Conservation (phyloP, 1,139 yeast genomes). For the Kodamaea derodonti region DNA sequence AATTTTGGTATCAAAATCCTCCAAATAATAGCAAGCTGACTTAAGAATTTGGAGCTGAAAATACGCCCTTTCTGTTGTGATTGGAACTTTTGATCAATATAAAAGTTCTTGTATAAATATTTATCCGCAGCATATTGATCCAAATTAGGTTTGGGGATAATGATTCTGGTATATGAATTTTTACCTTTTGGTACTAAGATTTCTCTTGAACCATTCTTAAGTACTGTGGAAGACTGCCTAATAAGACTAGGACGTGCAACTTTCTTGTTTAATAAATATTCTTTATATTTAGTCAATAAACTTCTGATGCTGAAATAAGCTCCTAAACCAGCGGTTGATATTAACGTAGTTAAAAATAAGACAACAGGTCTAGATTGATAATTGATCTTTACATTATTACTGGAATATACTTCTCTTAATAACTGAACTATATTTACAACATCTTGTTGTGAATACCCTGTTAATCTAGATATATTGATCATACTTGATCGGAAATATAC, state of each 20-base stretch:
- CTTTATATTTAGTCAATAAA: constrained; percentile 30
- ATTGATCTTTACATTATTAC: constrained; percentile 39
- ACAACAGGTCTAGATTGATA: constrained; percentile 45
- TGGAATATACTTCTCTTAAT: constrained; percentile 36
- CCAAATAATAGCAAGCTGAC: constrained; percentile 76
- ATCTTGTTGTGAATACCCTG: constrained; percentile 34
- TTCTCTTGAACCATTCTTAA: constrained; percentile 54
- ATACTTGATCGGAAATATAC: too few species aligned
- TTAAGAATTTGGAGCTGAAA: constrained; percentile 64
- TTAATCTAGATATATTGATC: constrained; percentile 35
- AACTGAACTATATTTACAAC: constrained; percentile 31
- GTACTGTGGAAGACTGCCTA: constrained; percentile 39
- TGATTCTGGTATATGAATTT: constrained; percentile 40
- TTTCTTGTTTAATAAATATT: constrained; percentile 23
- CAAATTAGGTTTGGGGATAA: constrained; percentile 54
- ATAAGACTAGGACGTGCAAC: constrained; percentile 37
- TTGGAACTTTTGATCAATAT: constrained; percentile 34
- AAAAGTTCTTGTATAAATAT: constrained; percentile 53
- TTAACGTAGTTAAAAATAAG: constrained; percentile 39
- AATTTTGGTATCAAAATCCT: constrained; percentile 74
- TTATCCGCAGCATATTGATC: constrained; percentile 70
- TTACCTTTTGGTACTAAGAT: constrained; percentile 53
- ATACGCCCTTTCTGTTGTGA: constrained; percentile 27
- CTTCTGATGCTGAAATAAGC: constrained; percentile 31
- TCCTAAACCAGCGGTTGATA: constrained; percentile 45